phyloP scores from a whole-genome alignment of 169 alveolate genomes.

The Pseudocohnilembus persalinus region DNA sequence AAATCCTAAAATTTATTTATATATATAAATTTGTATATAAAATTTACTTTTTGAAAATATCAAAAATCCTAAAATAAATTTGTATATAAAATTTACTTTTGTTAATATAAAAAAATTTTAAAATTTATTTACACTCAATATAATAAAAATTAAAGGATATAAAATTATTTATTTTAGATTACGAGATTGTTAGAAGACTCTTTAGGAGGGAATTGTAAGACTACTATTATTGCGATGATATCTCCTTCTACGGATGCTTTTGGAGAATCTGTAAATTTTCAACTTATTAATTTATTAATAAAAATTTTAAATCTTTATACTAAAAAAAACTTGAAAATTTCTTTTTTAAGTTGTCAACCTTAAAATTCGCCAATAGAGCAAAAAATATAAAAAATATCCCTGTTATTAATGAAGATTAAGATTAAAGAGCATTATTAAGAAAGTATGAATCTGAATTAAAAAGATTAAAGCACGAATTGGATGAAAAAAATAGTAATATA shows the following conservation, averaged over 20 bases:
- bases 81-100: too few species aligned
- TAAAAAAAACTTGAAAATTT: not conserved
- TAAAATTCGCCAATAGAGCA: slow-evolving; percentile 92
- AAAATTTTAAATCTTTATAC: not conserved
- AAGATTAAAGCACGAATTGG: slow-evolving; percentile 72
- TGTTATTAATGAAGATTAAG: slow-evolving; percentile 77
- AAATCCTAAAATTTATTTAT: too few species aligned
- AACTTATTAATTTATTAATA: not conserved
- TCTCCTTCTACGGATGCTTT: slow-evolving; percentile 88
- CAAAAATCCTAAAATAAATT: too few species aligned
- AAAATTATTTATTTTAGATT: slow-evolving; percentile 11
- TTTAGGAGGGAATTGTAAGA: slow-evolving; percentile 87
- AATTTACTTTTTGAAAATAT: too few species aligned
- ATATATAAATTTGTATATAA: too few species aligned
- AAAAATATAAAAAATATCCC: slow-evolving; percentile 84
- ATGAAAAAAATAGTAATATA: slow-evolving; percentile 50
- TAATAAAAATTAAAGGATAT: not conserved
- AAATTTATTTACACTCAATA: not conserved
- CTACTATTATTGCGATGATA: slow-evolving; percentile 84
- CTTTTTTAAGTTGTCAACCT: slow-evolving; percentile 64
- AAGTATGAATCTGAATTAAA: slow-evolving; percentile 82
- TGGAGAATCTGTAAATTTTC: slow-evolving; percentile 67
- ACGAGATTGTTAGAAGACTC: slow-evolving; percentile 86
- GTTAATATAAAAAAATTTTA: too few species aligned
- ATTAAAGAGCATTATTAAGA: slow-evolving; percentile 77